Evolutionary conservation across 2,329 filamentous ascomycete genomes (phyloP).

Genomic region (Teratosphaeria epicoccoides): DNA sequence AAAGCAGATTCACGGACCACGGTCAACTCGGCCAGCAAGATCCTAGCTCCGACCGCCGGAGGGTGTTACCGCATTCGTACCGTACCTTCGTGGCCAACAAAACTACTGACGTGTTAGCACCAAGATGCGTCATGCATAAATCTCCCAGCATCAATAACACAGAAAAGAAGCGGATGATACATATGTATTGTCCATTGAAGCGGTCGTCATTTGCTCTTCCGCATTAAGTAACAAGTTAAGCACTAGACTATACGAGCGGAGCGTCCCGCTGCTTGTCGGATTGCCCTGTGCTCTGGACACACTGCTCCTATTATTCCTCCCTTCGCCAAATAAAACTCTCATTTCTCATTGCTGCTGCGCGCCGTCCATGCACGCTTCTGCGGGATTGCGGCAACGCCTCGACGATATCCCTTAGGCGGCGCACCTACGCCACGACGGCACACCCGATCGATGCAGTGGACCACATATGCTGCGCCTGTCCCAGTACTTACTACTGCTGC

Average conservation of each 20-base stretch:
- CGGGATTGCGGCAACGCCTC: neutral
- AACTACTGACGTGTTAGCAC: neutral
- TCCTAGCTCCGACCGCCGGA: neutral
- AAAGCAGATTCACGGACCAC: neutral
- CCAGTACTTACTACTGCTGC: too few species aligned
- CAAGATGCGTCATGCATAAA: too few species aligned
- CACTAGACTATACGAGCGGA: neutral
- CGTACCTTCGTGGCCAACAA: neutral
- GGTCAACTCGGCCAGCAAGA: neutral
- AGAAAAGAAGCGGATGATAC: too few species aligned
- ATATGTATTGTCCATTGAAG: neutral
- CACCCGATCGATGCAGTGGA: neutral
- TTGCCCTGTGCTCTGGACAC: neutral
- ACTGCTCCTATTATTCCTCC: neutral
- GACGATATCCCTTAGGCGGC: neutral
- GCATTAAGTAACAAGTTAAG: neutral
- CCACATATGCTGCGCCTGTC: neutral
- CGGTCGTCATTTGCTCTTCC: neutral
- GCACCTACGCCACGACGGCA: neutral
- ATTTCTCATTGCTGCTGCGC: neutral
- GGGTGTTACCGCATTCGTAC: neutral
- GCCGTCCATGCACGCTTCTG: neutral
- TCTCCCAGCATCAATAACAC: too few species aligned
- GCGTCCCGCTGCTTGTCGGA: neutral
- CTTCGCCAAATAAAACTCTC: too few species aligned